phyloP scores from a whole-genome alignment of 2,329 filamentous ascomycete genomes.

The Fusarium dlaminii region DNA sequence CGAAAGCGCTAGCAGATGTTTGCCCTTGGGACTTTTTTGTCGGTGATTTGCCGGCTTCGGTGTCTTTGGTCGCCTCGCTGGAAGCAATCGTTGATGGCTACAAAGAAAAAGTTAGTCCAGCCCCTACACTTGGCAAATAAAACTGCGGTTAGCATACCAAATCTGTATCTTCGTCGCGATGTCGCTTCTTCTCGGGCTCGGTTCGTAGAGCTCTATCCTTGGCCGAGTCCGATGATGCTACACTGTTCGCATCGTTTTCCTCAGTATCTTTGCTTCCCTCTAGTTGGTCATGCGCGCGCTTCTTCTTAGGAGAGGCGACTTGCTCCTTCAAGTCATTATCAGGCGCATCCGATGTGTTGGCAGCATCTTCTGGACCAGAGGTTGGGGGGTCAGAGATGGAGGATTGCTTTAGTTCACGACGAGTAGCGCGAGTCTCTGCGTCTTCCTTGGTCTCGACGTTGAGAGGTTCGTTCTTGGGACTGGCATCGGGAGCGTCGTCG shows the following conservation, averaged over 20 bases:
- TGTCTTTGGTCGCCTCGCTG: slow-evolving; percentile 34
- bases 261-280: slow-evolving; percentile 58
- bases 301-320: slow-evolving; percentile 72
- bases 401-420: slow-evolving; percentile 72
- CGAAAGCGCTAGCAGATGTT: slow-evolving; percentile 71
- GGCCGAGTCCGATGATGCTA: slow-evolving; percentile 55
- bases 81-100: slow-evolving; percentile 31
- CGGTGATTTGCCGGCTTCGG: slow-evolving; percentile 35
- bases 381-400: slow-evolving; percentile 63
- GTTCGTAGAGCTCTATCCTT: slow-evolving; percentile 57
- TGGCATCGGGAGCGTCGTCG: slow-evolving; percentile 55
- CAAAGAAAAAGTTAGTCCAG: slow-evolving; percentile 18
- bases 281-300: slow-evolving; percentile 68
- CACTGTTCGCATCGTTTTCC: slow-evolving; percentile 55
- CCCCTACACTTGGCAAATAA: not conserved
- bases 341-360: slow-evolving; percentile 46
- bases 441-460: slow-evolving; percentile 61
- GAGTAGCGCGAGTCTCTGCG: slow-evolving; percentile 69
- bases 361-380: slow-evolving; percentile 42
- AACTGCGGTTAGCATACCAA: slow-evolving; percentile 44
- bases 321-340: slow-evolving; percentile 57
- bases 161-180: slow-evolving; percentile 60
- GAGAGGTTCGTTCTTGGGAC: slow-evolving; percentile 50
- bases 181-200: slow-evolving; percentile 73
- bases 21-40: slow-evolving; percentile 42